phyloP scores from a whole-genome alignment of 2,329 filamentous ascomycete species.

The Reticulascus tulasneorum region DNA sequence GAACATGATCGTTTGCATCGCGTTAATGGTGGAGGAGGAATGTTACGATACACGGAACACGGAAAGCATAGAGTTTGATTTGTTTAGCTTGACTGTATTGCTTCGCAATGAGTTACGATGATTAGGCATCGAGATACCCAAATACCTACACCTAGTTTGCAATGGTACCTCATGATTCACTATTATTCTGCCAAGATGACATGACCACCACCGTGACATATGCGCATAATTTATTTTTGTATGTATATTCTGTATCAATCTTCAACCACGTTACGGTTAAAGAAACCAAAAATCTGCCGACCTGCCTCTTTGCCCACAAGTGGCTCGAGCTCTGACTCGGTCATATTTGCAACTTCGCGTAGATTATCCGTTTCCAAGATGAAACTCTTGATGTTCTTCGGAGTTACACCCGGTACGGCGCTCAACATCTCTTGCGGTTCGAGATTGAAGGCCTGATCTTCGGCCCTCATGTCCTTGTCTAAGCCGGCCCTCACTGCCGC shows the following conservation, averaged over 20 bases:
- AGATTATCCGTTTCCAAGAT: conserved; percentile 72
- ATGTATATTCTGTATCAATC: conserved; percentile 30
- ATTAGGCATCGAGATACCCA: conserved; percentile 10
- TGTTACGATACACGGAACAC: neutral
- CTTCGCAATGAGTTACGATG: neutral
- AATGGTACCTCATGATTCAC: conserved; percentile 8
- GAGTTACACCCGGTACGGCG: conserved; percentile 77
- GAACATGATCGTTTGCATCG: too few relatives aligned
- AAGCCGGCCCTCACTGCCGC: conserved; percentile 81
- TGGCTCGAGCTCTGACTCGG: conserved; percentile 64
- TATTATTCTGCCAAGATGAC: too few relatives aligned
- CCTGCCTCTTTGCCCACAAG: conserved; percentile 76
- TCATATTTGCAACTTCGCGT: conserved; percentile 81
- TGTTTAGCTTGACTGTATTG: neutral
- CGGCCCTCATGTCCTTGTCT: conserved; percentile 56
- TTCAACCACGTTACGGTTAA: conserved; percentile 61
- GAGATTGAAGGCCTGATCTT: conserved; percentile 72
- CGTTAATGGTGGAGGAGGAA: neutral
- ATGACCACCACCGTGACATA: neutral
- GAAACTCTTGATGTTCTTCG: conserved; percentile 70
- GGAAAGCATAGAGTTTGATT: neutral
- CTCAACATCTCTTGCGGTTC: conserved; percentile 89
- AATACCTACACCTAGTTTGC: conserved; percentile 8
- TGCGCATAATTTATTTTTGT: neutral
- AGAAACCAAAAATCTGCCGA: conserved; percentile 75